Evolutionary conservation across 2,329 filamentous ascomycete species (phyloP).

Genomic region (Alternaria sp.): DNA sequence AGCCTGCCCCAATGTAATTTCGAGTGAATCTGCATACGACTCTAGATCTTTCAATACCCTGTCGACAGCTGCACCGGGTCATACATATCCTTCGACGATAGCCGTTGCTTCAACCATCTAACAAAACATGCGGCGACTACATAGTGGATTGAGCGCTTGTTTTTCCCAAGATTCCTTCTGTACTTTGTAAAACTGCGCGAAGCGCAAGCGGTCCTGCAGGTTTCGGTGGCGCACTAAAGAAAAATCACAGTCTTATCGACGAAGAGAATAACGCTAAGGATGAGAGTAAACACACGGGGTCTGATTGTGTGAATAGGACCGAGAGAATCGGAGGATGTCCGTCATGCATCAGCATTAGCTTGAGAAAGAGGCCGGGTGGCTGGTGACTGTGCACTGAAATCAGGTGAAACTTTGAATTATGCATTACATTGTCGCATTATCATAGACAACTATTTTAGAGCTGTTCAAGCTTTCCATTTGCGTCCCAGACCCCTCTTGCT

Average conservation of each 20-base stretch:
- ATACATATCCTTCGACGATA: background rate
- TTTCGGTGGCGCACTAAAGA: too few relatives aligned
- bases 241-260: too few relatives aligned
- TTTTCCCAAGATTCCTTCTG: background rate
- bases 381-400: background rate
- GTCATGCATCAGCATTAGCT: background rate
- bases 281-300: background rate
- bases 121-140: background rate
- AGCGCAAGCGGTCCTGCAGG: background rate
- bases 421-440: background rate
- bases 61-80: background rate
- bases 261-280: background rate
- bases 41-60: background rate
- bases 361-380: background rate
- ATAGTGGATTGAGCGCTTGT: background rate
- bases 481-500: slow-evolving; percentile 46
- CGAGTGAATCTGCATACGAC: background rate
- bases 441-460: background rate
- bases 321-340: background rate
- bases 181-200: background rate
- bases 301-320: background rate
- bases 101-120: background rate
- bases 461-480: slow-evolving; percentile 20
- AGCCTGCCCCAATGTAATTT: background rate
- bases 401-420: background rate